These are phyloP conservation scores for Rhizophagus prolifer DNA, from an alignment of 192 early-diverging fungal genomes.

Conservation along the genomic window DNA sequence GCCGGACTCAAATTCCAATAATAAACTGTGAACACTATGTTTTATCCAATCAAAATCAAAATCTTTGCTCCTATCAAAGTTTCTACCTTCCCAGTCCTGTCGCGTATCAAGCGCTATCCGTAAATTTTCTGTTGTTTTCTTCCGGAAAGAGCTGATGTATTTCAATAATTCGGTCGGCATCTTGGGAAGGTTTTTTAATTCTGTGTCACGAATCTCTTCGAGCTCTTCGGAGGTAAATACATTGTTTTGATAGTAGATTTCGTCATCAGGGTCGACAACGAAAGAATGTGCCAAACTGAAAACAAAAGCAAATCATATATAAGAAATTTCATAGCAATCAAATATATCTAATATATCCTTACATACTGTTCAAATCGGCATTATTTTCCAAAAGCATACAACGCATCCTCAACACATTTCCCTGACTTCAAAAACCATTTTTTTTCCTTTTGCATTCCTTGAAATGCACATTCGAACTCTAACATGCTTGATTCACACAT, in stretches of 20 bases:
- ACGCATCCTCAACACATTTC: slow-evolving; percentile 32
- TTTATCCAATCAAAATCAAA: slow-evolving; percentile 23
- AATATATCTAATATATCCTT: slow-evolving; percentile 8
- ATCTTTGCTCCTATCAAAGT: slow-evolving; percentile 1
- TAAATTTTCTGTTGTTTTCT: slow-evolving; percentile 6
- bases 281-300: slow-evolving; percentile 30
- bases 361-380: slow-evolving; percentile 27
- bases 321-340: slow-evolving; percentile 11
- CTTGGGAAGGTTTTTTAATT: background rate
- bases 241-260: slow-evolving; percentile 1
- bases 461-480: background rate
- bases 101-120: background rate
- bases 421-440: slow-evolving; percentile 31
- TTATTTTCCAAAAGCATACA: slow-evolving; percentile 29
- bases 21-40: slow-evolving; percentile 2
- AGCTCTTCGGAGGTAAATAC: slow-evolving; percentile 13
- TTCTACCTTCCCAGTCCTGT: slow-evolving; percentile 12
- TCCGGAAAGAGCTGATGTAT: slow-evolving; percentile 7
- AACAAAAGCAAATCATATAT: background rate
- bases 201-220: background rate
- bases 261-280: slow-evolving; percentile 12
- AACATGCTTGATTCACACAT: background rate
- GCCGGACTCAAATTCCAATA: slow-evolving; percentile 13
- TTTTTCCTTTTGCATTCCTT: slow-evolving; percentile 1
- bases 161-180: slow-evolving; percentile 5